phyloP scores from a whole-genome alignment of 495 filamentous ascomycete species.

The Wilcoxina mikolae region DNA sequence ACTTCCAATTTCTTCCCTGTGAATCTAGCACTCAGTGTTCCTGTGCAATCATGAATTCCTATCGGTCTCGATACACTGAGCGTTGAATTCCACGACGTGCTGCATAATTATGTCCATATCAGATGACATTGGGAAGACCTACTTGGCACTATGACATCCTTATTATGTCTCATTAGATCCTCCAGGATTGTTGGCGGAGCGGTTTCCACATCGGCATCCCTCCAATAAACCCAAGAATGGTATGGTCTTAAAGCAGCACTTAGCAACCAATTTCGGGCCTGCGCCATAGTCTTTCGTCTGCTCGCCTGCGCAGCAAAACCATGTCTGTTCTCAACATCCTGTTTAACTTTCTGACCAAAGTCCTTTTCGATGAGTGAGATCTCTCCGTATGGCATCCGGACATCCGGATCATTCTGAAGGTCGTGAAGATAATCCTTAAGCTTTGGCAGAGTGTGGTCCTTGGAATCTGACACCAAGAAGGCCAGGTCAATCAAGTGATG shows the following conservation, averaged over 20 bases:
- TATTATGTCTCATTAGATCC: constrained; percentile 97
- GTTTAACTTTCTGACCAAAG: constrained; percentile 94
- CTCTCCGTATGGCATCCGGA: constrained; percentile 76
- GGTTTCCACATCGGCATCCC: constrained; percentile 96
- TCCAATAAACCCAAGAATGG: constrained; percentile 99
- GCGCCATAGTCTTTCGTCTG: constrained; percentile 91
- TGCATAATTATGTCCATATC: not conserved
- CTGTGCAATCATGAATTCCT: too few species aligned
- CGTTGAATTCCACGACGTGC: too few species aligned
- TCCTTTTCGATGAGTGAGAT: constrained; percentile 98
- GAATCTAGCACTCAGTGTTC: too few species aligned
- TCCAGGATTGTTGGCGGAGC: constrained; percentile 92
- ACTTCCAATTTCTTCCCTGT: too few species aligned
- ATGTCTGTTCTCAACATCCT: constrained; percentile 94
- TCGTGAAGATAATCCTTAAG: constrained; percentile 58
- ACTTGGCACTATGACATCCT: constrained; percentile 98
- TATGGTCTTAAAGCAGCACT: constrained; percentile 86
- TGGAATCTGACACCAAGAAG: constrained; percentile 94
- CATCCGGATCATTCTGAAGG: constrained; percentile 65
- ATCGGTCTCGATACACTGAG: not conserved
- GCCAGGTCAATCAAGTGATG: constrained; percentile 92
- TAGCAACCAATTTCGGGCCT: constrained; percentile 92
- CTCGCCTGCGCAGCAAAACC: constrained; percentile 94
- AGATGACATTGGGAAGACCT: constrained; percentile 34
- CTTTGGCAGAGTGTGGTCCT: constrained; percentile 70